Evolutionary conservation across 768 basidiomycete species (phyloP), one percentile per base, ranked within the genome.

Genomic region (Candolleomyces eurysporus): DNA sequence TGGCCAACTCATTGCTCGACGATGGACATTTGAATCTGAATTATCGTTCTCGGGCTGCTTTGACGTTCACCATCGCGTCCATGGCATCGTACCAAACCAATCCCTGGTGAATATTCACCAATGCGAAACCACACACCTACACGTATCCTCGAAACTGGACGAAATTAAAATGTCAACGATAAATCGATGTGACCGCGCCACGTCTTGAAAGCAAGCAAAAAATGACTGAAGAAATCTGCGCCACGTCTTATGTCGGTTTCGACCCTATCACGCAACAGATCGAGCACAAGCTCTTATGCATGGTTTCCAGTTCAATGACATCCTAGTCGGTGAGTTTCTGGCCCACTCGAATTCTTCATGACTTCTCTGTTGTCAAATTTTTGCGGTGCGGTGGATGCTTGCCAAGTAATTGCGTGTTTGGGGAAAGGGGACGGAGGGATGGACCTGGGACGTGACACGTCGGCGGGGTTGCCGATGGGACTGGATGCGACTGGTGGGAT

Each of bases 281-380:
- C 68, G 96, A 99, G 83, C 92, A 96, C 84, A 98, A 98, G 85
- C 90, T 98, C 65, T 85, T 98, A 98, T 98, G 80, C 88, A 96
- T 65, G 96, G 96, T 63, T 98, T 98, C 84, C 94, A 98, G 82
- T 98, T 98, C 86, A 98, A 98, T 71, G 91, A 97, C 63, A 98
- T 98, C 72, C 91, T 94, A 63, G 96, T 90, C 68, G 96, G 96
- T 96, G 66, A 69, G 90, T 84, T 56, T 51, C 52, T 32, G 9
- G 46, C 48, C 51, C 65, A 60, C 50, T 50, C 39, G 43, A 31
- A 46, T 61, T 19, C 45, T 22, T 54, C 19, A 9, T 22, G 58
- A 54, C 26, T 14, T 16, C 36, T 42, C 53, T 19, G 6, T 42
- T 45, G 46, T 19, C 48, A 14, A 55, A 32, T n/a, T 9, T 4